Base-by-base conservation (phyloP, 1,284 basidiomycete species). In the Ceraceosorus guamensis region DNA sequence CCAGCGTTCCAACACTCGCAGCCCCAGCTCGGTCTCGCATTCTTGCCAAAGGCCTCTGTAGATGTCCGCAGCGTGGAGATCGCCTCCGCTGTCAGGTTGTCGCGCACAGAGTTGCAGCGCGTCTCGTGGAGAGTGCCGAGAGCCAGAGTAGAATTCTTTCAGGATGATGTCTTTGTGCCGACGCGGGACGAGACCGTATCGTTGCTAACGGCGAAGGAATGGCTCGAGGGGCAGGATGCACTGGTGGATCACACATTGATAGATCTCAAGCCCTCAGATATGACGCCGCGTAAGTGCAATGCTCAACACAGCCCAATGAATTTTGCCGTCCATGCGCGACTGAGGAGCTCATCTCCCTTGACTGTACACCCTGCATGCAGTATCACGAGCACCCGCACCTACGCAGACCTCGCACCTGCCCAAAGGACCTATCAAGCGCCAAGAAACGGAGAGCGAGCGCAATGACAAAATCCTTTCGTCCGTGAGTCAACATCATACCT, bases 81-180 rank as follows among this genome's bases (percentile, higher is more conserved):
- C 70, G 69, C 78, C 6, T 79, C 79, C 44, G 84, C 84, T 13
- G 76, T 78, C 16, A 81, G 87, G 43, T 79, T 85, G 49, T 90
- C 91, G n/a, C 87, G 88, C 77, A 91, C 90, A 78, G 89, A 91
- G 48, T 85, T 95, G 32, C 77, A 80, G 55, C 70, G 75, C 44
- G 78, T 81, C n/a, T 61, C 71, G 2, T 81, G 80, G 57, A 75
- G 65, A 5, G 76, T 81, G 2, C 78, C 79, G 6, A 65, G 80
- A 13, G 47, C 30, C 33, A n/a, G 72, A 59, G 56, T 58, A 13
- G 78, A 79, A 30, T 79, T 76, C 71, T 81, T 81, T 74, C 80
- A 81, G 64, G 77, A 81, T 64, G 80, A 81, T 62, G 78, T 81
- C 34, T 81, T 76, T 48, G 60, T 76, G 0, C 70, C 73, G 0